phyloP scores from a whole-genome alignment of 192 early-diverging fungal genomes.

The Ambispora gerdemannii region DNA sequence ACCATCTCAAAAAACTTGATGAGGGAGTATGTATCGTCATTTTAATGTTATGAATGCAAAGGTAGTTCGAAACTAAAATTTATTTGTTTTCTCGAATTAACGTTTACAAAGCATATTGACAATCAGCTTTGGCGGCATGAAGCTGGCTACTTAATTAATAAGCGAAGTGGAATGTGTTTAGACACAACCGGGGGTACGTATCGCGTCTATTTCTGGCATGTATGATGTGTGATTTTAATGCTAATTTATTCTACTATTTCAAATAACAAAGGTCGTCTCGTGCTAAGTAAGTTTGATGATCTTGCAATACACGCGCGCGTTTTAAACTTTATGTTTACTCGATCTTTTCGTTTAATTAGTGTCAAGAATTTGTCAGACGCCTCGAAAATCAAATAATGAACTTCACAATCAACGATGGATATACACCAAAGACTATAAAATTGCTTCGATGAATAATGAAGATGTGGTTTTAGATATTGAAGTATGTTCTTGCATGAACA shows the following conservation, averaged over 20 bases:
- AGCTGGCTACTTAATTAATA: constrained; percentile 41
- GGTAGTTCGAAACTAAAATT: too few relatives aligned
- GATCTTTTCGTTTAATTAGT: neutral
- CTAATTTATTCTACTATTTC: too few relatives aligned
- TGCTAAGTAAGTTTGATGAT: neutral
- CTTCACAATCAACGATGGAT: neutral
- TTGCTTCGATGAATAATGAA: neutral
- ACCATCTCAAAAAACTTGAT: neutral
- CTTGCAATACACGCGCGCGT: neutral
- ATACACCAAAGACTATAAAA: constrained; percentile 1
- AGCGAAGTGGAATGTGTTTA: constrained; percentile 38
- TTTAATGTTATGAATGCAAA: too few relatives aligned
- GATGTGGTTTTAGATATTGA: neutral
- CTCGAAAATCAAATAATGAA: neutral
- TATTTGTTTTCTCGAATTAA: too few relatives aligned
- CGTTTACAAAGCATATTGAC: neutral
- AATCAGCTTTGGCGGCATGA: constrained; percentile 42
- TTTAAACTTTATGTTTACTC: neutral
- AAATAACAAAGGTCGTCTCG: neutral
- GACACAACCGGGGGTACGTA: constrained; percentile 39
- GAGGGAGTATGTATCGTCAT: neutral
- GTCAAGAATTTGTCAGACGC: neutral
- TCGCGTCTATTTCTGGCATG: neutral
- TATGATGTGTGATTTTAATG: too few relatives aligned
- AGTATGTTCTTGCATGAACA: too few relatives aligned